Evolutionary conservation across 2,329 filamentous ascomycete genomes (phyloP).

Genomic region (Lecanicillium sp.): DNA sequence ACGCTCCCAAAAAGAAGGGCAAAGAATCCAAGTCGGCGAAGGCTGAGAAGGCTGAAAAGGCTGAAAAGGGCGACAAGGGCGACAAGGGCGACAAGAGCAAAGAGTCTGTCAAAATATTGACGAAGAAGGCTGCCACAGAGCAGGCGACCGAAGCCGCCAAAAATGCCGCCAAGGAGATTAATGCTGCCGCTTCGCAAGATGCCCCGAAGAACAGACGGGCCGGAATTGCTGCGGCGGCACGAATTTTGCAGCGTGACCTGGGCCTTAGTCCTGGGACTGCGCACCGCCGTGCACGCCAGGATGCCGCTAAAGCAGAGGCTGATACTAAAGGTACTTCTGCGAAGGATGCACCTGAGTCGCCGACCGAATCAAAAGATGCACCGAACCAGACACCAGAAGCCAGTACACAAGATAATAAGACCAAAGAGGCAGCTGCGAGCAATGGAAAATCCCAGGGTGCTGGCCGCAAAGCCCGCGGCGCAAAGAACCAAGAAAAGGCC

Average conservation of each 20-base stretch:
- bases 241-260: slow-evolving; percentile 58
- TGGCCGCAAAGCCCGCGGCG: slow-evolving; percentile 24
- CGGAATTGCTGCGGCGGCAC: slow-evolving; percentile 55
- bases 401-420: slow-evolving; percentile 10
- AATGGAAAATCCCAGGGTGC: slow-evolving; percentile 5
- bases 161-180: slow-evolving; percentile 28
- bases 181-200: slow-evolving; percentile 20
- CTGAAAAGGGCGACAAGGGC: slow-evolving; percentile 20
- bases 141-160: slow-evolving; percentile 39
- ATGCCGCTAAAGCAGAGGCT: slow-evolving; percentile 48
- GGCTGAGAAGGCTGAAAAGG: slow-evolving; percentile 1
- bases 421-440: slow-evolving; percentile 11
- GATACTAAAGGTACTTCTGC: slow-evolving; percentile 17
- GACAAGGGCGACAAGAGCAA: slow-evolving; percentile 45
- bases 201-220: slow-evolving; percentile 48
- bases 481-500: slow-evolving; percentile 30
- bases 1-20: slow-evolving; percentile 53
- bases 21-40: slow-evolving; percentile 47
- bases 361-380: slow-evolving; percentile 22
- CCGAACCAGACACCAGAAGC: not conserved
- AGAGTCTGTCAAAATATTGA: slow-evolving; percentile 56
- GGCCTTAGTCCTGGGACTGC: slow-evolving; percentile 57
- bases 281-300: slow-evolving; percentile 51
- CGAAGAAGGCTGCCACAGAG: slow-evolving; percentile 48
- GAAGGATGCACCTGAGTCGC: slow-evolving; percentile 22